phyloP scores from a whole-genome alignment of 768 basidiomycete genomes.

The Cantharellus cinnabarinus region DNA sequence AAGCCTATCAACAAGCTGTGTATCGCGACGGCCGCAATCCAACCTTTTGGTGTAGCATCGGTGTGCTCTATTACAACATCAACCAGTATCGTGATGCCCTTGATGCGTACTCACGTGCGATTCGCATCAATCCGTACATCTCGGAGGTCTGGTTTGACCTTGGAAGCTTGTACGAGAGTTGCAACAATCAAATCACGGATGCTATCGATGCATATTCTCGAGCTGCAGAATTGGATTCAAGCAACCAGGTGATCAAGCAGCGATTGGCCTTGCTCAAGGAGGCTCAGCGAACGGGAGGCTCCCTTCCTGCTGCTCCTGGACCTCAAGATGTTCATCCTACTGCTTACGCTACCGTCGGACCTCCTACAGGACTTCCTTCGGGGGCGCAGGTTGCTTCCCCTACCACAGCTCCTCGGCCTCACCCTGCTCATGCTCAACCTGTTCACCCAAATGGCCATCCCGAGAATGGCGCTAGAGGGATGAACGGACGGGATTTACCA shows the following conservation, averaged over 20 bases:
- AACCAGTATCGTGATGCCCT: constrained; percentile 98
- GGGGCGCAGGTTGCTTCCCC: not conserved
- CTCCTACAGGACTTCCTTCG: constrained; percentile 3
- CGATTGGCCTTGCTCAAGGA: constrained; percentile 59
- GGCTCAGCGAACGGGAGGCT: constrained; percentile 53
- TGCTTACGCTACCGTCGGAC: constrained; percentile 40
- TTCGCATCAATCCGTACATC: constrained; percentile 97
- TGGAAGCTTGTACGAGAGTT: constrained; percentile 89
- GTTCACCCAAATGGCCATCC: not conserved
- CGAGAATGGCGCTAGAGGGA: not conserved
- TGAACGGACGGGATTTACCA: constrained; percentile 24
- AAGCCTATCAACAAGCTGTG: constrained; percentile 97
- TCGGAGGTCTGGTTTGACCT: constrained; percentile 92
- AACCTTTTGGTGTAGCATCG: constrained; percentile 99
- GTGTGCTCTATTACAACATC: constrained; percentile 98
- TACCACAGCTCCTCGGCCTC: not conserved
- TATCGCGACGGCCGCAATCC: constrained; percentile 98
- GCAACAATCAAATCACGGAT: constrained; percentile 97
- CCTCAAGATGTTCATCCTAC: constrained; percentile 95
- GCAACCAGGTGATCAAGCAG: constrained; percentile 62
- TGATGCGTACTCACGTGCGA: constrained; percentile 96
- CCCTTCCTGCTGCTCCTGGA: constrained; percentile 66
- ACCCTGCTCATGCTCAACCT: not conserved
- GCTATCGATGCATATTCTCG: constrained; percentile 97
- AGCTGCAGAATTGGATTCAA: constrained; percentile 82